Conservation (phyloP, 179 eudicot species). For the Sideroxylon spinosum region DNA sequence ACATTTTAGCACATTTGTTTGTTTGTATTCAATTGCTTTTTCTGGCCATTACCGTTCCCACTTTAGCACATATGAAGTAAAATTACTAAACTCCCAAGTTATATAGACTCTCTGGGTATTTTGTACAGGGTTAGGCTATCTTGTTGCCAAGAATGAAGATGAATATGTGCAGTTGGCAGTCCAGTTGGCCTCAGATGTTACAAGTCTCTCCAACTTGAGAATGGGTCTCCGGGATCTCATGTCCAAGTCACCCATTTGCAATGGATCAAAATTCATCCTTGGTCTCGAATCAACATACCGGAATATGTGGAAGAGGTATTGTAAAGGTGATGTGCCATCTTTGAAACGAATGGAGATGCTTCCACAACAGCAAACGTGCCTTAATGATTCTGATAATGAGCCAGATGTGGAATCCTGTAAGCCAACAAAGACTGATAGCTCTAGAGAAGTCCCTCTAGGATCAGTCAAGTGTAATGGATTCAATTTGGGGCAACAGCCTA, state of each 20-base stretch:
- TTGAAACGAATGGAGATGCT: conserved; percentile 48
- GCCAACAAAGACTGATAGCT: conserved; percentile 29
- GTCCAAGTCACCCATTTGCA: conserved; percentile 83
- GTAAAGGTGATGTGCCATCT: conserved; percentile 79
- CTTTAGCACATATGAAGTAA: background rate
- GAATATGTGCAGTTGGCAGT: conserved; percentile 72
- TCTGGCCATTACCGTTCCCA: background rate
- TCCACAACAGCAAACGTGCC: conserved; percentile 39
- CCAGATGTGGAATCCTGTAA: conserved; percentile 20
- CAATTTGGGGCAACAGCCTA: conserved; percentile 25
- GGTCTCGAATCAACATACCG: conserved; percentile 75
- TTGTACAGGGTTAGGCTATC: conserved; percentile 57
- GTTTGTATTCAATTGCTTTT: too few relatives aligned
- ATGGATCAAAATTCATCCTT: conserved; percentile 64
- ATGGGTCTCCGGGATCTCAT: conserved; percentile 72
- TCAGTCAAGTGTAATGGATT: conserved; percentile 52
- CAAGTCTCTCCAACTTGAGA: conserved; percentile 69
- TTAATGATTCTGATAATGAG: conserved; percentile 28
- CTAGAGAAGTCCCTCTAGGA: conserved; percentile 26
- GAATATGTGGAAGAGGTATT: conserved; percentile 74
- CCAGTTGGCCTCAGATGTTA: conserved; percentile 67
- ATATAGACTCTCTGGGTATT: background rate
- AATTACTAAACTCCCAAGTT: background rate
- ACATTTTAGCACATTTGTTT: too few relatives aligned
- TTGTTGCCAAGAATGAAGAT: conserved; percentile 87